A percentile compares a stretch with the other conserved stretches of the same genome.
Conservation (phyloP, 352 stramenopile species). For the Phytophthora foliorum region DNA sequence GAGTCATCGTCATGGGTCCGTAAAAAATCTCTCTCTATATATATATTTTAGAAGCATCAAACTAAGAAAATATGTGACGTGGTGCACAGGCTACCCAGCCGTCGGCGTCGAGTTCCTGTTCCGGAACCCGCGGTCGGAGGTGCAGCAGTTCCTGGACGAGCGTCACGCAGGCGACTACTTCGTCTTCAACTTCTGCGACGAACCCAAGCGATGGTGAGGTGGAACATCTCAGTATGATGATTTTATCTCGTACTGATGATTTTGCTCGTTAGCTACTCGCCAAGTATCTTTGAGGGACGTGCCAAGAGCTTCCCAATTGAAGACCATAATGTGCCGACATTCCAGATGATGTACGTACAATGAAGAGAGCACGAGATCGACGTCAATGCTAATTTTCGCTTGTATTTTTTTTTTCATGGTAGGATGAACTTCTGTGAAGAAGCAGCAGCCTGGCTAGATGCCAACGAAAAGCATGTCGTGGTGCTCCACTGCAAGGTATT, state of each 20-base stretch:
- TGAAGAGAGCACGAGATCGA: not conserved
- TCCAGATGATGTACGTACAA: conserved; percentile 65
- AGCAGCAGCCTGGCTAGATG: conserved; percentile 65
- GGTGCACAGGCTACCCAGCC: conserved; percentile 62
- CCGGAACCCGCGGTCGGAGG: conserved; percentile 68
- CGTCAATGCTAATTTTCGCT: not conserved
- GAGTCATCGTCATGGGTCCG: conserved; percentile 83
- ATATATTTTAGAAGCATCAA: not conserved
- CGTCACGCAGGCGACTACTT: conserved; percentile 67
- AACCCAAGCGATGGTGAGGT: conserved; percentile 55
- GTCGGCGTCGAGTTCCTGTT: conserved; percentile 66
- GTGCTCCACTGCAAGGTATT: conserved; percentile 81
- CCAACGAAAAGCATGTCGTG: conserved; percentile 52
- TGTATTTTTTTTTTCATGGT: conserved; percentile 17
- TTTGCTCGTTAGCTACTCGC: conserved; percentile 51
- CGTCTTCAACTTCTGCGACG: conserved; percentile 84
- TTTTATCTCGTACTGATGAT: not conserved
- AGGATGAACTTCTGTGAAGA: conserved; percentile 83
- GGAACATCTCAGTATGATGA: not conserved
- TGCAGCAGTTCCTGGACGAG: conserved; percentile 63
- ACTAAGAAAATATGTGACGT: conserved; percentile 25
- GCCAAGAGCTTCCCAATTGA: conserved; percentile 72
- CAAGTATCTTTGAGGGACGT: conserved; percentile 56
- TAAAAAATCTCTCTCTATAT: conserved; percentile 17
- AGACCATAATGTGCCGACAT: conserved; percentile 78